These are phyloP conservation scores for Mytilinidion resinicola DNA, from an alignment of 495 filamentous ascomycete species.

Conservation along the genomic window DNA sequence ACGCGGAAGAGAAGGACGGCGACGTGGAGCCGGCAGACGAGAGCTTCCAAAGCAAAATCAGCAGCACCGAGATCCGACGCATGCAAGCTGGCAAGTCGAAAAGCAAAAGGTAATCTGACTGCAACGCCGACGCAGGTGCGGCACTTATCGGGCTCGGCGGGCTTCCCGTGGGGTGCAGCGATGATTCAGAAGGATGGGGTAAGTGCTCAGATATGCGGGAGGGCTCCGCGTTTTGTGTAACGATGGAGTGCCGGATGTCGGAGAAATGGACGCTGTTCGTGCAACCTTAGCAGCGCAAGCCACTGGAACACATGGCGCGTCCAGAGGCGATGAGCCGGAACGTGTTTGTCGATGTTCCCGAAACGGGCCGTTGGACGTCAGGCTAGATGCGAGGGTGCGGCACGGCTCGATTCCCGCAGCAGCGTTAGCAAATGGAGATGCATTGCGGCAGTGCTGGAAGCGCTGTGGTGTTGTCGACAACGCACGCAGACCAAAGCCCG, in stretches of 20 bases:
- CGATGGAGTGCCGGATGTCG: background rate
- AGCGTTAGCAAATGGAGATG: background rate
- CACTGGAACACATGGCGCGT: background rate
- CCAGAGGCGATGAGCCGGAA: too few relatives aligned
- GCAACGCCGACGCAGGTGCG: too few relatives aligned
- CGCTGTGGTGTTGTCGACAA: background rate
- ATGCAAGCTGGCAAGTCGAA: slow-evolving; percentile 34
- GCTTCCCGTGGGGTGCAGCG: too few relatives aligned
- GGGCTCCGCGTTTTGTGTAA: background rate
- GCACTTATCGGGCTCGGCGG: too few relatives aligned
- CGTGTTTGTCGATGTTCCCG: too few relatives aligned
- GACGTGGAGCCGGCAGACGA: slow-evolving; percentile 38
- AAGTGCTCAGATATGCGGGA: too few relatives aligned
- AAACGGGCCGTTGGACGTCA: too few relatives aligned
- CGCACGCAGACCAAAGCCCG: background rate
- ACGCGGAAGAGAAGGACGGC: slow-evolving; percentile 54
- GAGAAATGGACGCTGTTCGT: background rate
- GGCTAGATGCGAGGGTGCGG: background rate
- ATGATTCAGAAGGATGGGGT: too few relatives aligned
- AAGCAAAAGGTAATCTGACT: background rate
- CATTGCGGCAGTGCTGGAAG: background rate
- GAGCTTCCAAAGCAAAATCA: slow-evolving; percentile 74
- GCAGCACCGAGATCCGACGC: slow-evolving; percentile 63
- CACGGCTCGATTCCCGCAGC: background rate
- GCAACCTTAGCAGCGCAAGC: background rate